A percentile compares a stretch with the other conserved stretches of the same genome.
Conservation (phyloP, 2,329 filamentous ascomycete species). For the Sarocladium strictum region DNA sequence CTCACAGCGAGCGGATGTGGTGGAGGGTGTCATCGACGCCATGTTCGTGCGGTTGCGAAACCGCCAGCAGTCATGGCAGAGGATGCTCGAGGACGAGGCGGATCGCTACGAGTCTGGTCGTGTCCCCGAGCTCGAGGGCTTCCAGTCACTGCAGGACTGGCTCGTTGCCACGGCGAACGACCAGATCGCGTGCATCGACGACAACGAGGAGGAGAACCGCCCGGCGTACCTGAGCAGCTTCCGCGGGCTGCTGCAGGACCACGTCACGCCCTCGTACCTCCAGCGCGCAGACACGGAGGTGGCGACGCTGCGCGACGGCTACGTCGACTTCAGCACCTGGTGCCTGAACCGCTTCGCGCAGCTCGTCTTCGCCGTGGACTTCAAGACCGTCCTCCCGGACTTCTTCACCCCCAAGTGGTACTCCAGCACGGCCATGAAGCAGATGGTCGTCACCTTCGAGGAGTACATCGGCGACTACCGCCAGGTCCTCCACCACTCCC, state of each 20-base stretch:
- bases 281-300: slow-evolving; percentile 69
- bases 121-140: slow-evolving; percentile 46
- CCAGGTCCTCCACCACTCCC: slow-evolving; percentile 74
- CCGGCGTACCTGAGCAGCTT: slow-evolving; percentile 83
- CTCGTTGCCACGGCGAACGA: slow-evolving; percentile 95
- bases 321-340: slow-evolving; percentile 91
- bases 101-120: slow-evolving; percentile 59
- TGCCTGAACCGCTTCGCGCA: slow-evolving; percentile 83
- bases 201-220: slow-evolving; percentile 69
- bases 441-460: slow-evolving; percentile 90
- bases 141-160: slow-evolving; percentile 88
- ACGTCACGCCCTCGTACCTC: slow-evolving; percentile 76
- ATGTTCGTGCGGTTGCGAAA: slow-evolving; percentile 85
- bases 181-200: slow-evolving; percentile 97
- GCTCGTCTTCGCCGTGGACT: slow-evolving; percentile 87
- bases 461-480: slow-evolving; percentile 91
- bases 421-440: slow-evolving; percentile 75
- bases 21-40: slow-evolving; percentile 90
- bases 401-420: slow-evolving; percentile 96
- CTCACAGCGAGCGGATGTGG: slow-evolving; percentile 81
- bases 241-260: slow-evolving; percentile 71
- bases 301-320: slow-evolving; percentile 74
- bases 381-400: slow-evolving; percentile 72
- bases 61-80: slow-evolving; percentile 81
- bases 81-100: slow-evolving; percentile 81